Evolutionary conservation across 2,329 filamentous ascomycete species (phyloP).

Genomic region (Talaromyces marneffei): DNA sequence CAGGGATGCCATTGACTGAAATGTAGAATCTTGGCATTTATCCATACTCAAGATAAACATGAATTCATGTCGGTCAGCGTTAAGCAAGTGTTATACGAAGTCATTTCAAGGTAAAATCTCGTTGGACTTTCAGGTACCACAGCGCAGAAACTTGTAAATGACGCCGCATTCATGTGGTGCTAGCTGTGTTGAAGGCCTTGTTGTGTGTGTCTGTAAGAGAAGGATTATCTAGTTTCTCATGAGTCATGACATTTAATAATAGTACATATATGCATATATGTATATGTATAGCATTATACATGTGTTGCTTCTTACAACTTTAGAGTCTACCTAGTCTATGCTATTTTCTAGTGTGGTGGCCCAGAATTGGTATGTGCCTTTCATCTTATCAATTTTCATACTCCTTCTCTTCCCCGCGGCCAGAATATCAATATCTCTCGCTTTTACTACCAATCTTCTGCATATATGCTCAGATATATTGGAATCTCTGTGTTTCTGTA

Average conservation of each 20-base stretch:
- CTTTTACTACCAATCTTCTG: neutral
- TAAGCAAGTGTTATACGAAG: neutral
- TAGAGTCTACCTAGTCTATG: neutral
- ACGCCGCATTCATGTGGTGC: neutral
- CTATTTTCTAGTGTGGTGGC: neutral
- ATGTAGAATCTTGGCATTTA: neutral
- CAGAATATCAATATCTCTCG: too few relatives aligned
- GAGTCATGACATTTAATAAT: neutral
- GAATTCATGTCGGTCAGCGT: neutral
- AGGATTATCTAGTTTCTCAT: neutral
- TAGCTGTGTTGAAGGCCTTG: neutral
- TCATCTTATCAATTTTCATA: neutral
- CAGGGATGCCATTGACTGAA: neutral
- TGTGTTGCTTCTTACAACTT: neutral
- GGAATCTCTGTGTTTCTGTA: neutral
- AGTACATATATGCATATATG: neutral
- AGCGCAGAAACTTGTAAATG: neutral
- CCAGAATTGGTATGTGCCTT: neutral
- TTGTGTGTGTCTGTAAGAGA: neutral
- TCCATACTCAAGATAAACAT: neutral
- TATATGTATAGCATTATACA: neutral
- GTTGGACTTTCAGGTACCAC: neutral
- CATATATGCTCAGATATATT: neutral
- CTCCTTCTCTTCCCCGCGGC: neutral
- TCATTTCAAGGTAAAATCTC: neutral